These are phyloP conservation scores for Crotalaria pallida DNA, from an alignment of 306 rosid species.

Conservation along the genomic window DNA sequence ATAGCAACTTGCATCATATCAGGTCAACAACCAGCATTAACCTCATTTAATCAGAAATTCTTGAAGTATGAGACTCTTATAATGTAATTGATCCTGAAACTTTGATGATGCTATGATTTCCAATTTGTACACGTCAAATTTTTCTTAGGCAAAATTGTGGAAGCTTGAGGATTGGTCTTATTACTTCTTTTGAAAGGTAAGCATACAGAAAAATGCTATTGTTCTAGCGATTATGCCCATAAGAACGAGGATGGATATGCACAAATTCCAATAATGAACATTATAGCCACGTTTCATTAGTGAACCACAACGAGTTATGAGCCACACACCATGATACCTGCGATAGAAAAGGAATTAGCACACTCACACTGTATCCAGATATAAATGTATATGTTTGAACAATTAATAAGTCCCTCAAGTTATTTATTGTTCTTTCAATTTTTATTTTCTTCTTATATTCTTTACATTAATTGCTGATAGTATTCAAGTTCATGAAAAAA, in stretches of 20 bases:
- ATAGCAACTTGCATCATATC: neutral
- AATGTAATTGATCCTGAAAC: neutral
- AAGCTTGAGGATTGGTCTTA: constrained; percentile 9
- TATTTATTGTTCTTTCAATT: neutral
- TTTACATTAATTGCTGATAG: neutral
- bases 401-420: neutral
- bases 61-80: neutral
- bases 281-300: constrained; percentile 42
- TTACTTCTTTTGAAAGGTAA: constrained; percentile 55
- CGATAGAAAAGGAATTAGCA: neutral
- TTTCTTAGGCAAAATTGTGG: neutral
- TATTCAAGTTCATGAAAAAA: neutral
- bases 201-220: constrained; percentile 46
- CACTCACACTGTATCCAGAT: neutral
- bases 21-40: neutral
- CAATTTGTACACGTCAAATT: constrained; percentile 4
- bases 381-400: neutral
- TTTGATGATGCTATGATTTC: neutral
- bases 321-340: constrained; percentile 84
- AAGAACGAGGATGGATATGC: constrained; percentile 43
- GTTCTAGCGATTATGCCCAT: constrained; percentile 45
- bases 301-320: constrained; percentile 62
- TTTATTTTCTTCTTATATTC: neutral
- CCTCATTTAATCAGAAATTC: neutral
- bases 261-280: constrained; percentile 60